These are phyloP conservation scores for Leptographium galeiforme DNA, from an alignment of 2,329 filamentous ascomycete species.

Conservation along the genomic window DNA sequence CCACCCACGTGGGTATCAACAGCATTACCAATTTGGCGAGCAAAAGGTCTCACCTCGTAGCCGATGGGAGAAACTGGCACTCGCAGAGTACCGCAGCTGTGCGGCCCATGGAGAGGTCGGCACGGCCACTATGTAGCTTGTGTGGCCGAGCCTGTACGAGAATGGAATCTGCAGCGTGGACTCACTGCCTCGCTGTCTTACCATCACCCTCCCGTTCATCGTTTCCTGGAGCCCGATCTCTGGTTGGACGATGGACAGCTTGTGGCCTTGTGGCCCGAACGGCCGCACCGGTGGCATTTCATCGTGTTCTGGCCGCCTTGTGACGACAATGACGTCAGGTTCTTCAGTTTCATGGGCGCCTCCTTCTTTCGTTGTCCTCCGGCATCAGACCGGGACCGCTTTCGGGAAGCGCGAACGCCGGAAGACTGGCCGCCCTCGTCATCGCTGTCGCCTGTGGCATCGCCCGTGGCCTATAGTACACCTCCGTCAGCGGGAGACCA, in stretches of 20 bases:
- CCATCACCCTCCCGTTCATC: neutral
- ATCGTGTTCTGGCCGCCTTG: slow-evolving; percentile 20
- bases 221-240: slow-evolving; percentile 1
- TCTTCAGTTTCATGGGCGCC: slow-evolving; percentile 43
- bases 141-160: too few relatives aligned
- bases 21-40: too few relatives aligned
- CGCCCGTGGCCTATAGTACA: slow-evolving; percentile 12
- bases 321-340: slow-evolving; percentile 46
- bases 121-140: too few relatives aligned
- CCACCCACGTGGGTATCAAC: too few relatives aligned
- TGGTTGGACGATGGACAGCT: slow-evolving; percentile 34
- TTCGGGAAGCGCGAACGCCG: neutral
- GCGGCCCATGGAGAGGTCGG: too few relatives aligned
- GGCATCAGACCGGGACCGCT: slow-evolving; percentile 19
- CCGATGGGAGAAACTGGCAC: too few relatives aligned
- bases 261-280: slow-evolving; percentile 43
- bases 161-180: too few relatives aligned
- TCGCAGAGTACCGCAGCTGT: too few relatives aligned
- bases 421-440: neutral
- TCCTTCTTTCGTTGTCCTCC: slow-evolving; percentile 51
- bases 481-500: neutral
- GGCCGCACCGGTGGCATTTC: slow-evolving; percentile 48
- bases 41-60: too few relatives aligned
- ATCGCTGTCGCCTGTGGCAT: slow-evolving; percentile 19
- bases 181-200: neutral